Conservation (phyloP, 2,329 filamentous ascomycete species). For the Harringtonia aguacate region DNA sequence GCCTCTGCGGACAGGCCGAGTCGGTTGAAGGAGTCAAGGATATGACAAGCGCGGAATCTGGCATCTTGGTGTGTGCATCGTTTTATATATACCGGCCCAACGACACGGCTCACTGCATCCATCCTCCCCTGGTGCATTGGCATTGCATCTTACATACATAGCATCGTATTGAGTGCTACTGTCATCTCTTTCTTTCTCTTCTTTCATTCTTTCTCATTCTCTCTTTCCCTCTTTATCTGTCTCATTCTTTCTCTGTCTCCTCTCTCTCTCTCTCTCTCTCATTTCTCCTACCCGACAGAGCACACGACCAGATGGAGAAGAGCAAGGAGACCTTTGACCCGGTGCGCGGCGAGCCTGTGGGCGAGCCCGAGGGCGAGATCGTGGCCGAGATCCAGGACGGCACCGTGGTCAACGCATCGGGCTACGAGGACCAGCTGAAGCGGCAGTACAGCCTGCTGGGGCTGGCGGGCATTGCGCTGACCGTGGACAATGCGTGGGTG, state of each 20-base stretch:
- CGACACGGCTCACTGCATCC: no score
- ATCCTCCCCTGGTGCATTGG: no score
- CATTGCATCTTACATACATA: no score
- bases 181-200: no score
- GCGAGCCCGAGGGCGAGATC: slow-evolving; percentile 18
- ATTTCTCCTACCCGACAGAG: neutral
- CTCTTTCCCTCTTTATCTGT: neutral
- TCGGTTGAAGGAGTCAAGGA: no score
- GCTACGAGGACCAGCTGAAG: slow-evolving; percentile 51
- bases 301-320: slow-evolving; percentile 8
- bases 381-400: slow-evolving; percentile 24
- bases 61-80: no score
- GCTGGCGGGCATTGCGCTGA: slow-evolving; percentile 48
- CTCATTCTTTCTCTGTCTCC: neutral
- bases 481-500: slow-evolving; percentile 55
- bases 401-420: slow-evolving; percentile 49
- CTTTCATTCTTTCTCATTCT: neutral
- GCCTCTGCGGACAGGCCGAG: no score
- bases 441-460: slow-evolving; percentile 51
- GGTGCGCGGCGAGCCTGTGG: slow-evolving; percentile 7
- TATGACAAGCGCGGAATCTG: no score
- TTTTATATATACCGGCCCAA: no score
- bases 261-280: neutral
- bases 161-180: no score
- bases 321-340: slow-evolving; percentile 4